Evolutionary conservation across 345 rosid species (phyloP).

Genomic region (Aquilaria malaccensis): DNA sequence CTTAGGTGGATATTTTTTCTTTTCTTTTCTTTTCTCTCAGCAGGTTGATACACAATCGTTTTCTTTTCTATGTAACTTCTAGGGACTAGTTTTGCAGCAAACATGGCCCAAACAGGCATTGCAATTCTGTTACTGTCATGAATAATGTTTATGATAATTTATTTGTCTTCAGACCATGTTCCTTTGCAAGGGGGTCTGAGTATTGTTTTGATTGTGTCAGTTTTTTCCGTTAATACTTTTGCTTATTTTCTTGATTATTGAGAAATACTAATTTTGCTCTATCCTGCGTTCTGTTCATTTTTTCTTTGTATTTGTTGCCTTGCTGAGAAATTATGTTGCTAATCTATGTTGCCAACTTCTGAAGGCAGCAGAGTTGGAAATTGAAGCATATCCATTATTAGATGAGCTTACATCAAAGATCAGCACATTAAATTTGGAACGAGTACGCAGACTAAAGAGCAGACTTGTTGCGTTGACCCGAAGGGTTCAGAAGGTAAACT

Average conservation of each 20-base stretch:
- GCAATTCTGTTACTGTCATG: not conserved
- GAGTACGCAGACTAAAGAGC: slow-evolving; percentile 91
- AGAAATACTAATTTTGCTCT: too few species aligned
- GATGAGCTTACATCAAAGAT: slow-evolving; percentile 97
- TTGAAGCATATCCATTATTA: slow-evolving; percentile 94
- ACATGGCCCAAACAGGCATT: too few species aligned
- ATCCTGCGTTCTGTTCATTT: not conserved
- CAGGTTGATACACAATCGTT: too few species aligned
- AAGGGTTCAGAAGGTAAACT: slow-evolving; percentile 86
- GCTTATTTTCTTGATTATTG: not conserved
- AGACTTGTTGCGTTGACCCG: slow-evolving; percentile 90
- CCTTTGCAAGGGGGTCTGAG: too few species aligned
- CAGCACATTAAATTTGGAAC: slow-evolving; percentile 94
- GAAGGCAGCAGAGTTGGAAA: slow-evolving; percentile 97
- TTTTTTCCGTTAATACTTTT: not conserved
- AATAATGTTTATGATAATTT: not conserved
- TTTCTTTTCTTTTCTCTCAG: too few species aligned
- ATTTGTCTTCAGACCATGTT: too few species aligned
- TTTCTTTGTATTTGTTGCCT: not conserved
- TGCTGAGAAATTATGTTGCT: slow-evolving; percentile 7
- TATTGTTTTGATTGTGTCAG: too few species aligned
- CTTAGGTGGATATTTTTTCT: too few species aligned
- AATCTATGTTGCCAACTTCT: slow-evolving; percentile 15
- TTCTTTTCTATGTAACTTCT: too few species aligned
- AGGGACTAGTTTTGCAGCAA: too few species aligned